Conservation (phyloP, 73 alveolate genomes). For the Strombidium stylifer region DNA sequence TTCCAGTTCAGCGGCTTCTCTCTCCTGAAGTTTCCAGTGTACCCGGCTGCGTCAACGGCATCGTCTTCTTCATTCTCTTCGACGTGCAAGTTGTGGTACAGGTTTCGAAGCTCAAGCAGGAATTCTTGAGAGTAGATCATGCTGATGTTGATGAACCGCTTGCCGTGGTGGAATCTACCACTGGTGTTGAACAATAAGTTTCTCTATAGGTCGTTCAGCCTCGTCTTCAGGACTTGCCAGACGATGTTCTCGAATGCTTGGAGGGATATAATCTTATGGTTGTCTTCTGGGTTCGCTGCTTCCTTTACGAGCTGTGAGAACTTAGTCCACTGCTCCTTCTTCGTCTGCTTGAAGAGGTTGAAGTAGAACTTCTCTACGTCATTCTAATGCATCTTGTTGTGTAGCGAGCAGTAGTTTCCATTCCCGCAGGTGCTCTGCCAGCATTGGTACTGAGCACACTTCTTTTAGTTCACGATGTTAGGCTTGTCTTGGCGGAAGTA, state of each 20-base stretch:
- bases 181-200: constrained; percentile 8
- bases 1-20: too few species aligned
- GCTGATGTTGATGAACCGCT: neutral
- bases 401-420: constrained; percentile 12
- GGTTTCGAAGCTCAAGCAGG: neutral
- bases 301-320: neutral
- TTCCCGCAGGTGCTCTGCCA: constrained; percentile 16
- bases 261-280: neutral
- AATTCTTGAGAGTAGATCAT: neutral
- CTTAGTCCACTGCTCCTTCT: neutral
- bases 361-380: neutral
- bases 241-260: neutral
- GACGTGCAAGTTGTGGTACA: constrained; percentile 14
- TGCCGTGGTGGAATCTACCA: too few species aligned
- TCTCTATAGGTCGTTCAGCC: constrained; percentile 8
- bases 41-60: constrained; percentile 28
- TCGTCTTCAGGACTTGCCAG: neutral
- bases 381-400: constrained; percentile 21
- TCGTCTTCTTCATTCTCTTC: constrained; percentile 26
- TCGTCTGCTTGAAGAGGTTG: neutral
- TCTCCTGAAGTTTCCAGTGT: constrained; percentile 19
- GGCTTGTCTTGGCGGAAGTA: constrained; percentile 31
- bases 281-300: constrained; percentile 2
- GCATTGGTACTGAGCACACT: constrained; percentile 24
- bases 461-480: neutral